These are phyloP conservation scores for Murraya koenigii DNA, from an alignment of 345 rosid genomes.

Conservation along the genomic window DNA sequence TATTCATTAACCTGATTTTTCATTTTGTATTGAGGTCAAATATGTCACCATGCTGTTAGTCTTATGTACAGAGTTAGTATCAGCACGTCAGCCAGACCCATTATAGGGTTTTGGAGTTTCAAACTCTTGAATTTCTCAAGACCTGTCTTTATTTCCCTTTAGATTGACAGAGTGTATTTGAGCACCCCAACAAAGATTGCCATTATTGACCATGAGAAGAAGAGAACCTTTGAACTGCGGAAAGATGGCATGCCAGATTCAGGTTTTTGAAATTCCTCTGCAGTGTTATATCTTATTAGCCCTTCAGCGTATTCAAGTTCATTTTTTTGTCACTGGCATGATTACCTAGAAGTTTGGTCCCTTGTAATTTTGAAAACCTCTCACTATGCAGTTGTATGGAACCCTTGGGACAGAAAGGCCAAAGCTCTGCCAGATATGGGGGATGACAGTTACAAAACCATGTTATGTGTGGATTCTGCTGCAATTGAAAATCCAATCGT, in stretches of 20 bases:
- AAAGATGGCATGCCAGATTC: constrained; percentile 91
- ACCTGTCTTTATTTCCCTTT: constrained; percentile 4
- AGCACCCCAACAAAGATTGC: constrained; percentile 93
- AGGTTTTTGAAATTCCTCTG: constrained; percentile 36
- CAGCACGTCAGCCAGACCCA: not conserved
- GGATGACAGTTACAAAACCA: constrained; percentile 79
- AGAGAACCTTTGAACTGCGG: constrained; percentile 81
- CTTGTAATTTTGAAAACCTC: not conserved
- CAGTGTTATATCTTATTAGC: constrained; percentile 4
- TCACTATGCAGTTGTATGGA: constrained; percentile 70
- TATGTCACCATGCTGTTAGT: not conserved
- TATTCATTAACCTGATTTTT: not conserved
- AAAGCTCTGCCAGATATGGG: constrained; percentile 80
- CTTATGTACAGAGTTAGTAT: not conserved
- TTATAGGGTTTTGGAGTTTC: not conserved
- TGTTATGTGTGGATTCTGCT: constrained; percentile 86
- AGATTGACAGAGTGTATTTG: constrained; percentile 86
- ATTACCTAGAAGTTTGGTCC: not conserved
- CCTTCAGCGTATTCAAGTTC: not conserved
- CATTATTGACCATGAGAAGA: constrained; percentile 90
- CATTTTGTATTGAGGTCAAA: not conserved
- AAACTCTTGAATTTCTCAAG: not conserved
- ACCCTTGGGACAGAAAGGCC: constrained; percentile 92
- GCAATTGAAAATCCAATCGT: constrained; percentile 59
- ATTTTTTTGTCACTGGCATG: not conserved